These are phyloP conservation scores for Fusarium sp. DNA, from an alignment of 2,329 filamentous ascomycete species.

Conservation along the genomic window DNA sequence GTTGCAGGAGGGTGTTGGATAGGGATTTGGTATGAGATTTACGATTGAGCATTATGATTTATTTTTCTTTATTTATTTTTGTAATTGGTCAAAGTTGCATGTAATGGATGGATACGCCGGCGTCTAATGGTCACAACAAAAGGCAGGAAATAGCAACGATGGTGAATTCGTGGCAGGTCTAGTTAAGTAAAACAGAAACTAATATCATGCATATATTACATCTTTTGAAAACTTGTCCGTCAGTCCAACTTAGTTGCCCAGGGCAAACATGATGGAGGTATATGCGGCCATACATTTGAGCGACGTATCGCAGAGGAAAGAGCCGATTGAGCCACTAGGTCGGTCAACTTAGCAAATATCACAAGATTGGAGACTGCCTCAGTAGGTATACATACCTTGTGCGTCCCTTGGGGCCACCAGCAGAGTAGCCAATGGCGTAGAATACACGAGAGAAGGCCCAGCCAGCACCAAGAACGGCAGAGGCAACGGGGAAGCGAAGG, in stretches of 20 bases:
- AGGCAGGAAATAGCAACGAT: conserved; percentile 18
- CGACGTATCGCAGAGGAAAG: conserved; percentile 47
- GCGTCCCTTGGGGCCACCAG: conserved; percentile 57
- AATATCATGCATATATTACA: conserved; percentile 10
- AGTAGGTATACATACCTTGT: conserved; percentile 43
- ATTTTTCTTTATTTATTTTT: neutral
- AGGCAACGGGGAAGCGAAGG: conserved; percentile 60
- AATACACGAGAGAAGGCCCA: conserved; percentile 63
- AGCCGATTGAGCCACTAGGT: conserved; percentile 49
- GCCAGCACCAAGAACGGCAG: conserved; percentile 58
- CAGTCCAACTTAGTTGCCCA: conserved; percentile 41
- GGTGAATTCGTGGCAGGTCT: conserved; percentile 16
- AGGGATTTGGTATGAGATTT: conserved; percentile 11
- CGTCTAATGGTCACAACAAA: conserved; percentile 30
- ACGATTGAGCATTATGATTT: conserved; percentile 28
- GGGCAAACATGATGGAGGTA: conserved; percentile 50
- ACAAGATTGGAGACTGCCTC: neutral
- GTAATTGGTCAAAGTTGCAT: neutral
- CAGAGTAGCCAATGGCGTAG: conserved; percentile 66
- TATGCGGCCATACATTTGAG: conserved; percentile 58
- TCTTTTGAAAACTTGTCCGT: neutral
- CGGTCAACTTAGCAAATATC: conserved; percentile 24
- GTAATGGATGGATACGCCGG: conserved; percentile 14
- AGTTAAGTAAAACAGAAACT: conserved; percentile 11
- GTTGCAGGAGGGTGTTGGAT: neutral